Conservation (phyloP, 768 basidiomycete species). For the Leccinum ochraceum region DNA sequence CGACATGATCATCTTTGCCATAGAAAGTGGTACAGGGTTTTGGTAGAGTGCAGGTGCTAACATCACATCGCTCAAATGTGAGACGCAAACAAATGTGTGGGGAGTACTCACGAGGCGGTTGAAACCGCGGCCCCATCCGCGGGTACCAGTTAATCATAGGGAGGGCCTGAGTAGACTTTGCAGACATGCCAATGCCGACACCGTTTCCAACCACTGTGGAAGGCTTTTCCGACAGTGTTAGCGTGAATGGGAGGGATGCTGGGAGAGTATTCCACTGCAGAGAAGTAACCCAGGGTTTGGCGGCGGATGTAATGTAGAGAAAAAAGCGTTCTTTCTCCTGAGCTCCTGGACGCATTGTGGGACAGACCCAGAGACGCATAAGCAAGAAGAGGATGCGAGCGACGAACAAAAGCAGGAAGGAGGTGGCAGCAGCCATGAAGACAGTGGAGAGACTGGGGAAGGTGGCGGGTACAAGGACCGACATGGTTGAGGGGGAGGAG, state of each 20-base stretch:
- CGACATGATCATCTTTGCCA: slow-evolving; percentile 56
- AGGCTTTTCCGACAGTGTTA: slow-evolving; percentile 24
- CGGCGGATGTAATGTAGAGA: background rate
- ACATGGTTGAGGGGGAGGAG: slow-evolving; percentile 21
- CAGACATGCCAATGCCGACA: slow-evolving; percentile 7
- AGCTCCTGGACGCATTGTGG: slow-evolving; percentile 11
- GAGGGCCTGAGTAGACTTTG: slow-evolving; percentile 17
- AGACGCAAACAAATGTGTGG: background rate
- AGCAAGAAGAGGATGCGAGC: slow-evolving; percentile 31
- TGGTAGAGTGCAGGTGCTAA: slow-evolving; percentile 46
- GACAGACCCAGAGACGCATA: slow-evolving; percentile 31
- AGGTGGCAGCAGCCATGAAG: slow-evolving; percentile 34
- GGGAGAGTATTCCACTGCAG: slow-evolving; percentile 32
- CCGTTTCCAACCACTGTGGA: slow-evolving; percentile 11
- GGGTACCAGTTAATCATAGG: slow-evolving; percentile 24
- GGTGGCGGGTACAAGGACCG: slow-evolving; percentile 33
- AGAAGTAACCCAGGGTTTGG: slow-evolving; percentile 20
- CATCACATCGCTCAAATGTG: background rate
- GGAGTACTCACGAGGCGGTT: slow-evolving; percentile 33
- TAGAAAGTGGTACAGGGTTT: slow-evolving; percentile 44
- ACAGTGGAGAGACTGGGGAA: slow-evolving; percentile 31
- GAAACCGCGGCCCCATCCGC: slow-evolving; percentile 29
- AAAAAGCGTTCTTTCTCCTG: slow-evolving; percentile 19
- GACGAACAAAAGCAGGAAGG: slow-evolving; percentile 30
- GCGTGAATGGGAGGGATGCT: slow-evolving; percentile 28